These are phyloP conservation scores for Lycium ferocissimum DNA, from an alignment of 257 asterid genomes.

Conservation along the genomic window DNA sequence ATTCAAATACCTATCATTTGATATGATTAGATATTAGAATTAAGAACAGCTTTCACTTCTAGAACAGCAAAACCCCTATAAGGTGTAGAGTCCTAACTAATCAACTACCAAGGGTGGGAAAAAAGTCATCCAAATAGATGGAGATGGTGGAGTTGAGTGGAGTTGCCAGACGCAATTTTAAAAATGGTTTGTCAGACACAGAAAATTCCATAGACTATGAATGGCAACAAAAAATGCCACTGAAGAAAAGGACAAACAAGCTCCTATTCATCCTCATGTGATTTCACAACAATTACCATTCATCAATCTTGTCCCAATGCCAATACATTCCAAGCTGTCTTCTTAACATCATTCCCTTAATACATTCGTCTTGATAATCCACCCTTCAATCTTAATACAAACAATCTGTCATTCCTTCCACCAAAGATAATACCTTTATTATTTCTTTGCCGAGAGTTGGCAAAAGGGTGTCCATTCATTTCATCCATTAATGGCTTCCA, in stretches of 20 bases:
- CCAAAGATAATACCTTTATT: slow-evolving; percentile 20
- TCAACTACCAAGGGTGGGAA: neutral
- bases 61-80: neutral
- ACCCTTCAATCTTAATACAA: slow-evolving; percentile 5
- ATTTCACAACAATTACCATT: slow-evolving; percentile 45
- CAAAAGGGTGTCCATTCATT: slow-evolving; percentile 29
- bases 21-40: too few relatives aligned
- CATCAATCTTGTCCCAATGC: slow-evolving; percentile 63
- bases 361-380: neutral
- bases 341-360: slow-evolving; percentile 30
- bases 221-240: slow-evolving; percentile 48
- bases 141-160: slow-evolving; percentile 2
- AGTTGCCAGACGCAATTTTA: slow-evolving; percentile 17
- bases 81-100: neutral
- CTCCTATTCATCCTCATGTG: slow-evolving; percentile 65
- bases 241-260: slow-evolving; percentile 57
- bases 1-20: too few relatives aligned
- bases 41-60: too few relatives aligned
- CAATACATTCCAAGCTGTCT: slow-evolving; percentile 53
- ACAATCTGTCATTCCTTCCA: neutral
- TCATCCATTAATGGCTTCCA: slow-evolving; percentile 56
- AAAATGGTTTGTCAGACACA: slow-evolving; percentile 35
- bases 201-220: slow-evolving; percentile 51
- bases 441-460: slow-evolving; percentile 32
- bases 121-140: neutral